Percentiles rank a stretch among this genome's conserved stretches.
Evolutionary conservation across 306 rosid species (phyloP).

Genomic region (Cotoneaster glaucophyllus): DNA sequence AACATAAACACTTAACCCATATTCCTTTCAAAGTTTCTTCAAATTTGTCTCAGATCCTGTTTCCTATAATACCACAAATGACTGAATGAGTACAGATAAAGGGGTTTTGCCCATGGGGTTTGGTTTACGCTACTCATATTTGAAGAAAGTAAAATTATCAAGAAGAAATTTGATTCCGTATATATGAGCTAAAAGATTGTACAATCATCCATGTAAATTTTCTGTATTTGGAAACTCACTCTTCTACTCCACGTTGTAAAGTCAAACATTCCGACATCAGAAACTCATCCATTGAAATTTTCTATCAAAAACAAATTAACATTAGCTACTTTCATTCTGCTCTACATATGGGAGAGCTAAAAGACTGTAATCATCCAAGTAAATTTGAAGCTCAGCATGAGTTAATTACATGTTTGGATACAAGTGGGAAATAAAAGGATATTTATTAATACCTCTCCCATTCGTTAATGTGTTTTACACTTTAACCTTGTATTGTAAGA

Average conservation of each 20-base stretch:
- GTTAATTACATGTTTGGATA: neutral
- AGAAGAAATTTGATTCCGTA: neutral
- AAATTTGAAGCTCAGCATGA: neutral
- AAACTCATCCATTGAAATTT: constrained; percentile 64
- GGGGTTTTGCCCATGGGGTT: neutral
- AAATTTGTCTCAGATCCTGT: too few relatives aligned
- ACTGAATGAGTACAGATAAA: neutral
- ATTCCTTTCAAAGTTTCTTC: too few relatives aligned
- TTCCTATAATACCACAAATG: too few relatives aligned
- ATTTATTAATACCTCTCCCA: too few relatives aligned
- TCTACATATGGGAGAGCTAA: neutral
- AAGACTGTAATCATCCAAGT: neutral
- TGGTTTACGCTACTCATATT: neutral
- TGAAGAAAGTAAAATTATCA: neutral
- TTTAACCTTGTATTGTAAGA: neutral
- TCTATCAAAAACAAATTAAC: constrained; percentile 44
- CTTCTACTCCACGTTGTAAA: constrained; percentile 81
- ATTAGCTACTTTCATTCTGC: constrained; percentile 11
- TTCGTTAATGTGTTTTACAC: too few relatives aligned
- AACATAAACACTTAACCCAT: too few relatives aligned
- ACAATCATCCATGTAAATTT: neutral
- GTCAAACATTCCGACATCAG: constrained; percentile 60
- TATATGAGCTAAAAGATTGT: neutral
- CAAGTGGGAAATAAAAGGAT: too few relatives aligned
- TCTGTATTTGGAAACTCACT: constrained; percentile 47